Percentiles rank a stretch among this genome's conserved stretches.
Conservation (phyloP, 805 yeast species). For the Schwanniomyces pseudopolymorphus region DNA sequence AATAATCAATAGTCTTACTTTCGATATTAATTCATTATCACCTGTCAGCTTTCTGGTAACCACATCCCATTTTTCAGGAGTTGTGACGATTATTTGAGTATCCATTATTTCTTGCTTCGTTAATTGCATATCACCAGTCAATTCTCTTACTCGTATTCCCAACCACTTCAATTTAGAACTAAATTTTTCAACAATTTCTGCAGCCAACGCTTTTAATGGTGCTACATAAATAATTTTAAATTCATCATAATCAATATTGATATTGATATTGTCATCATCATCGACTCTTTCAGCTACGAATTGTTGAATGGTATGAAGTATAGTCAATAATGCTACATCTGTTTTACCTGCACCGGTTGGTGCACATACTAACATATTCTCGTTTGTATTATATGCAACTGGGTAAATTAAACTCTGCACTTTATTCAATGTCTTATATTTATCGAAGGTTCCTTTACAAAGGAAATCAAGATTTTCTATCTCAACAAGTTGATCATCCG, state of each 20-base stretch:
- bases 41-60: conserved; percentile 93
- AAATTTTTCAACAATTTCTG: conserved; percentile 93
- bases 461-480: conserved; percentile 68
- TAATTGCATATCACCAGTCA: conserved; percentile 95
- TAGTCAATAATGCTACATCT: conserved; percentile 82
- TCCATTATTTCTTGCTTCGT: conserved; percentile 74
- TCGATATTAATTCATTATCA: conserved; percentile 78
- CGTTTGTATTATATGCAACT: conserved; percentile 89
- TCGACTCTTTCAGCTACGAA: conserved; percentile 54
- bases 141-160: conserved; percentile 81
- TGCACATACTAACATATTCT: conserved; percentile 94
- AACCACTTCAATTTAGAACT: conserved; percentile 76
- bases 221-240: conserved; percentile 93
- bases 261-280: conserved; percentile 43
- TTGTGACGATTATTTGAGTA: conserved; percentile 88
- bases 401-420: conserved; percentile 91
- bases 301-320: conserved; percentile 77
- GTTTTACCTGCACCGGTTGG: conserved; percentile 99
- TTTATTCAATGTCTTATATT: conserved; percentile 74
- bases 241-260: conserved; percentile 73
- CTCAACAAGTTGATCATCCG: conserved; percentile 49
- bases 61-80: conserved; percentile 98
- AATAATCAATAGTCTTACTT: conserved; percentile 81
- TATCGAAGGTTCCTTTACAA: conserved; percentile 81
- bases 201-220: conserved; percentile 91